Conservation (phyloP, 2,329 filamentous ascomycete genomes). For the Sclerotinia spermophila region DNA sequence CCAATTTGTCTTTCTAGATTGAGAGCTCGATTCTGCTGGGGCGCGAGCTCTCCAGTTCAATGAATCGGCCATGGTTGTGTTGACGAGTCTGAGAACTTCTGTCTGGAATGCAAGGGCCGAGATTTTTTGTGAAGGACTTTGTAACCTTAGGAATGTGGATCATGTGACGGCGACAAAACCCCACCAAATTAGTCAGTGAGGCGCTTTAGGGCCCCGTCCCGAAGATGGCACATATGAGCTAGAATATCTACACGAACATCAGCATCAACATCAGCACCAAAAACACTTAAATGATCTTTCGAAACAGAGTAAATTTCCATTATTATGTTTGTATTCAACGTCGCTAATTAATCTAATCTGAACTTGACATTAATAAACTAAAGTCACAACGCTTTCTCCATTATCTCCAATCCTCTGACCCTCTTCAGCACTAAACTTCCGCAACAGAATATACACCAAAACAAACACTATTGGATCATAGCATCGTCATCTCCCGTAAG, state of each 20-base stretch:
- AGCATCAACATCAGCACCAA: not conserved
- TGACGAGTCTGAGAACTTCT: not conserved
- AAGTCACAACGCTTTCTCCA: not conserved
- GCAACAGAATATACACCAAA: not conserved
- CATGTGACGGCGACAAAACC: not conserved
- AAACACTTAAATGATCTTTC: not conserved
- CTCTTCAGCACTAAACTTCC: not conserved
- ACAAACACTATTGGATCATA: not conserved
- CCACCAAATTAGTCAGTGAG: not conserved
- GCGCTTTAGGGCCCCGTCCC: not conserved
- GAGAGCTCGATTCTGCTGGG: not conserved
- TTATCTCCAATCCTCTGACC: not conserved
- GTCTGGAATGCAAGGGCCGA: not conserved
- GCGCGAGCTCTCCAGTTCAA: constrained; percentile 5
- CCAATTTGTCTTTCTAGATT: not conserved
- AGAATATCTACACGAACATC: not conserved
- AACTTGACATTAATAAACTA: not conserved
- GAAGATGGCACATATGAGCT: not conserved
- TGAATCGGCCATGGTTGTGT: not conserved
- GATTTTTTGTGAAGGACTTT: not conserved
- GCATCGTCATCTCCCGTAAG: not conserved
- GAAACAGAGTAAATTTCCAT: not conserved
- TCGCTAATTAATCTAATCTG: not conserved
- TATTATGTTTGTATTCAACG: not conserved
- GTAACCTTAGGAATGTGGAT: not conserved